phyloP scores from a whole-genome alignment of 768 basidiomycete species.

The Cyclocybe aegerita region DNA sequence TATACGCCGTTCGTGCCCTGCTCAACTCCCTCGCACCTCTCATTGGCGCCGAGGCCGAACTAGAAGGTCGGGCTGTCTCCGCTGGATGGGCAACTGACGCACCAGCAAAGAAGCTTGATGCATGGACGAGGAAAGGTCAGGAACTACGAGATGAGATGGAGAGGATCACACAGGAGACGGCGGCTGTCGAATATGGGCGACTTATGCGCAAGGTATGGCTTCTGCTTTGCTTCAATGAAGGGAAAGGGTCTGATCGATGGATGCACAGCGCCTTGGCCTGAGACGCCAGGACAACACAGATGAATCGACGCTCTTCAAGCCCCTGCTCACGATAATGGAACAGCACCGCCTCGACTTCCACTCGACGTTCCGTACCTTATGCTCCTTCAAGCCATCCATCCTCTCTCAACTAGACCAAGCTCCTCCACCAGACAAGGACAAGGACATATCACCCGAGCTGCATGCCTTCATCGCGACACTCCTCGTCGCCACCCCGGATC shows the following conservation, averaged over 20 bases:
- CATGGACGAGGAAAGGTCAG: slow-evolving; percentile 61
- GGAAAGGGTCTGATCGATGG: background rate
- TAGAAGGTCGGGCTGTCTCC: slow-evolving; percentile 48
- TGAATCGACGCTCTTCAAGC: slow-evolving; percentile 57
- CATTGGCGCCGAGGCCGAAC: slow-evolving; percentile 76
- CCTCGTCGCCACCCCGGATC: slow-evolving; percentile 47
- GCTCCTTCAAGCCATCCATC: slow-evolving; percentile 52
- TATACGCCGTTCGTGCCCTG: slow-evolving; percentile 79
- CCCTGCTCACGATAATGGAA: slow-evolving; percentile 76
- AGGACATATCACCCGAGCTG: slow-evolving; percentile 20
- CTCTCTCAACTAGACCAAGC: background rate
- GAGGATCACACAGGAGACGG: slow-evolving; percentile 54
- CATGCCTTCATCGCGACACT: slow-evolving; percentile 43
- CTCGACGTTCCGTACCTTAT: slow-evolving; percentile 74
- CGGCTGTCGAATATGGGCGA: slow-evolving; percentile 60
- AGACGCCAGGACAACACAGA: slow-evolving; percentile 55
- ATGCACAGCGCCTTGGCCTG: slow-evolving; percentile 72
- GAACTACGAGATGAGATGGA: slow-evolving; percentile 63
- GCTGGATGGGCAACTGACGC: slow-evolving; percentile 64
- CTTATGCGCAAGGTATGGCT: slow-evolving; percentile 66
- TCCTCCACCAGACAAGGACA: background rate
- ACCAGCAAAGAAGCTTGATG: slow-evolving; percentile 50
- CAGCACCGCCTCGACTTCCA: slow-evolving; percentile 84
- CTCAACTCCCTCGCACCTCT: slow-evolving; percentile 80
- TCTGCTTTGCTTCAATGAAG: too few relatives aligned